Conservation (phyloP, 441 rosid genomes). For the Erysimum cheiri region DNA sequence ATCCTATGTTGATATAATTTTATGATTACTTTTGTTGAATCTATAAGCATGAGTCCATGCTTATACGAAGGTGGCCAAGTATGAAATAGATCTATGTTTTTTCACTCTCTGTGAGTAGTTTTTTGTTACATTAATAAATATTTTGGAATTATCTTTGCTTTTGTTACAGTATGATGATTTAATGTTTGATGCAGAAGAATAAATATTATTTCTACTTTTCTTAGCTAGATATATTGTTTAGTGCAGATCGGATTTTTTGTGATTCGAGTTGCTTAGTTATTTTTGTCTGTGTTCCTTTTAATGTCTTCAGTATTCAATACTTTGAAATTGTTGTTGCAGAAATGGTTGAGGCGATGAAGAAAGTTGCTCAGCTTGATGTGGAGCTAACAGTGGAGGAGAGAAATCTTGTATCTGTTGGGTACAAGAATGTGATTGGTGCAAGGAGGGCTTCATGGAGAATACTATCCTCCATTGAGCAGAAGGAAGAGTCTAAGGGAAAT, state of each 20-base stretch:
- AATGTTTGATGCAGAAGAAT: not conserved
- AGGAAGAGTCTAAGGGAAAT: constrained; percentile 64
- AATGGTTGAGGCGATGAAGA: constrained; percentile 82
- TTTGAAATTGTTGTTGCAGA: constrained; percentile 45
- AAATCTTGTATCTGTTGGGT: constrained; percentile 62
- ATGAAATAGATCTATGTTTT: constrained; percentile 29
- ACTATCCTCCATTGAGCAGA: constrained; percentile 63
- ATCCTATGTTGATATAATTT: constrained; percentile 1
- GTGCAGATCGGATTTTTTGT: not conserved
- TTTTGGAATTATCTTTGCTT: not conserved
- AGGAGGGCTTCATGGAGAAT: constrained; percentile 78
- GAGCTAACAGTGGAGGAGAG: constrained; percentile 75
- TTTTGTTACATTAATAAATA: not conserved
- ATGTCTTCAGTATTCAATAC: not conserved
- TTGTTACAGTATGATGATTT: not conserved
- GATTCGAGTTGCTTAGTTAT: constrained; percentile 8
- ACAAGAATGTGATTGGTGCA: constrained; percentile 73
- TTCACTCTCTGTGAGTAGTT: not conserved
- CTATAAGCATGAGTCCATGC: constrained; percentile 4
- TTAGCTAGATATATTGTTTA: not conserved
- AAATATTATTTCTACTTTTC: not conserved
- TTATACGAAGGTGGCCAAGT: constrained; percentile 10
- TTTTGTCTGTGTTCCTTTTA: not conserved
- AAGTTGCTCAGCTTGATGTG: constrained; percentile 68
- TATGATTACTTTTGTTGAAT: not conserved